Evolutionary conservation across 129 eudicot genomes (phyloP).

Genomic region (Chrysanthemum seticuspe): DNA sequence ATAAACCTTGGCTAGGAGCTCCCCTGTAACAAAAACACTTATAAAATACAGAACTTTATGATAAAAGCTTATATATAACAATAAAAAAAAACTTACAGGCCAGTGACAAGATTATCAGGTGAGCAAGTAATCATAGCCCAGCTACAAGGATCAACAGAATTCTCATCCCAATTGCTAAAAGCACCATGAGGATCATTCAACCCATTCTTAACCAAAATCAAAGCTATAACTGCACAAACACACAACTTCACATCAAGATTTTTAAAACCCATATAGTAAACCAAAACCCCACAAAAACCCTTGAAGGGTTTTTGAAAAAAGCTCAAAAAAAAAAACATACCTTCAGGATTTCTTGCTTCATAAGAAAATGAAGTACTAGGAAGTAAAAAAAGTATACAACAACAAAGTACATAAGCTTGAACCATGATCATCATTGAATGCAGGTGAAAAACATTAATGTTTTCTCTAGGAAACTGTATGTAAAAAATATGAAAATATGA

Average conservation of each 20-base stretch:
- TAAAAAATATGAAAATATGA: constrained; percentile 21
- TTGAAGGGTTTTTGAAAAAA: background rate
- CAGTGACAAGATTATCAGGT: constrained; percentile 80
- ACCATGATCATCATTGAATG: constrained; percentile 44
- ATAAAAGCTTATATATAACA: constrained; percentile 2
- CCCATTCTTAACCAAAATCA: constrained; percentile 48
- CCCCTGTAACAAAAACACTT: constrained; percentile 48
- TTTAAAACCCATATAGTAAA: constrained; percentile 3
- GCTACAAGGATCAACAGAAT: constrained; percentile 97
- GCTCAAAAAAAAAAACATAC: constrained; percentile 19
- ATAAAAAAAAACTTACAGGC: constrained; percentile 47
- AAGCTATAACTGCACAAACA: constrained; percentile 58
- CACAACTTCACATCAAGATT: constrained; percentile 19
- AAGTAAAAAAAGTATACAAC: constrained; percentile 30
- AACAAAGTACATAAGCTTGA: constrained; percentile 12
- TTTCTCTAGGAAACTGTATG: background rate
- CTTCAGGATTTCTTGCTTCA: constrained; percentile 90
- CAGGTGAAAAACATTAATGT: constrained; percentile 26
- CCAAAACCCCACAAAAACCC: constrained; percentile 20
- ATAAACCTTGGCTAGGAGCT: constrained; percentile 92
- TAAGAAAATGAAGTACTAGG: constrained; percentile 43
- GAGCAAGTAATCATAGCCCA: constrained; percentile 99
- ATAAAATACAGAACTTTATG: constrained; percentile 1
- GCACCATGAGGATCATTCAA: constrained; percentile 85
- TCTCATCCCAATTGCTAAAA: constrained; percentile 89